phyloP scores from a whole-genome alignment of 805 yeast genomes.

The Tetrapisispora taiwanensis region DNA sequence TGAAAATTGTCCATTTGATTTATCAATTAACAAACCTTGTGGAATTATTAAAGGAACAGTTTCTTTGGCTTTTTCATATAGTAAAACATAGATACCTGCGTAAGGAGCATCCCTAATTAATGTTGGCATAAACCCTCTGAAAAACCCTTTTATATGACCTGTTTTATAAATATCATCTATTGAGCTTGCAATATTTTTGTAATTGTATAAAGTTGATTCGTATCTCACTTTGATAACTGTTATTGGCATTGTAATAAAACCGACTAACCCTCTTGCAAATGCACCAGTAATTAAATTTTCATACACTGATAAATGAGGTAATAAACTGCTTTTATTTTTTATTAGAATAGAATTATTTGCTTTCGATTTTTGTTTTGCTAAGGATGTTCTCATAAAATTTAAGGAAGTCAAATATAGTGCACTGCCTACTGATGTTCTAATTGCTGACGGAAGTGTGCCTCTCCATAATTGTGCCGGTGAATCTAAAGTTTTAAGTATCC shows the following conservation, averaged over 20 bases:
- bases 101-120: constrained; percentile 88
- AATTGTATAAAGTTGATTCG: constrained; percentile 70
- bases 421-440: constrained; percentile 84
- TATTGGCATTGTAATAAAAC: constrained; percentile 86
- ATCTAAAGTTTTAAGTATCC: constrained; percentile 33
- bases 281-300: constrained; percentile 75
- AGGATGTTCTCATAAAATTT: constrained; percentile 45
- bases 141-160: constrained; percentile 60
- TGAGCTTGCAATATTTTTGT: constrained; percentile 56
- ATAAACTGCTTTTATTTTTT: constrained; percentile 27
- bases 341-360: neutral
- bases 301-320: constrained; percentile 62
- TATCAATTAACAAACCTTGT: constrained; percentile 7
- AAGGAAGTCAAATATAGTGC: constrained; percentile 74
- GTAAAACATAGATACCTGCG: constrained; percentile 82
- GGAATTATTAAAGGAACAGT: constrained; percentile 37
- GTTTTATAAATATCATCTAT: constrained; percentile 40
- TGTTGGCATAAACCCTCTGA: constrained; percentile 82
- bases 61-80: constrained; percentile 69
- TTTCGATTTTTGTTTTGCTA: constrained; percentile 22
- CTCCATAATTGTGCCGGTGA: constrained; percentile 59
- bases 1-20: constrained; percentile 20
- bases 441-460: constrained; percentile 84
- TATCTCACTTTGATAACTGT: constrained; percentile 83
- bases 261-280: constrained; percentile 68